Evolutionary conservation across 1,284 basidiomycete species (phyloP), one percentile per base, ranked within the genome.

Genomic region (Fistulina hepatica): DNA sequence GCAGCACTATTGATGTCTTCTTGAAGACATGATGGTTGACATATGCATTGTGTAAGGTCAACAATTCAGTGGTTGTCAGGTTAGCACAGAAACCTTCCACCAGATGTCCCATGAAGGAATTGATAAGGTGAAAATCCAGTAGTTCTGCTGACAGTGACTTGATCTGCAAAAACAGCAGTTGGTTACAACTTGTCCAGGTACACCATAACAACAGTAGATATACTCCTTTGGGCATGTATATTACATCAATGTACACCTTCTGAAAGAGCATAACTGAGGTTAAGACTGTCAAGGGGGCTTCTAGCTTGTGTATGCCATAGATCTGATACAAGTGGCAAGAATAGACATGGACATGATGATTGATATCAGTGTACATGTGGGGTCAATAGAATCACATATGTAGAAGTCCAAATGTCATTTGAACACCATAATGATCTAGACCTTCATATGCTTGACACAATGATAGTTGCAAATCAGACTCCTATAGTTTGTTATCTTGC

Each of bases 171-270:
- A 5, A 43, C 26, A 10, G 37, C 41, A 2, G 31, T 63, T 58
- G 0, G 57, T 62, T 1, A 58, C 52, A 5, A 63, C 58, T 27
- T 50, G 42, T 11, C 30, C n/a, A 0, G 57, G 17, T 1, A 44
- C 36, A 6, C 60, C 60, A 51, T 59, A 62, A 17, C 53, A 31
- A 34, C 57, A 61, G n/a, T 57, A 48, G 13, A 63, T 52, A 21
- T 60, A 49, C 38, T 1, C 3, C 16, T 21, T 12, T 17, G 8
- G 35, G 40, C 40, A 41, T 37, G 15, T 34, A 17, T 35, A 41
- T 41, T 4, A 24, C 20, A 23, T 41, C 40, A 17, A 41, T 37
- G 16, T 41, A 41, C 8, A 41, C 21, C 23, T 33, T 37, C 21
- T 21, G 23, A 28, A 41, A 41, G 31, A 41, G 5, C 8, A 21